A percentile compares a stretch with the other conserved stretches of the same genome.
phyloP scores from a whole-genome alignment of 2,329 filamentous ascomycete genomes.

The Colletotrichum musae region DNA sequence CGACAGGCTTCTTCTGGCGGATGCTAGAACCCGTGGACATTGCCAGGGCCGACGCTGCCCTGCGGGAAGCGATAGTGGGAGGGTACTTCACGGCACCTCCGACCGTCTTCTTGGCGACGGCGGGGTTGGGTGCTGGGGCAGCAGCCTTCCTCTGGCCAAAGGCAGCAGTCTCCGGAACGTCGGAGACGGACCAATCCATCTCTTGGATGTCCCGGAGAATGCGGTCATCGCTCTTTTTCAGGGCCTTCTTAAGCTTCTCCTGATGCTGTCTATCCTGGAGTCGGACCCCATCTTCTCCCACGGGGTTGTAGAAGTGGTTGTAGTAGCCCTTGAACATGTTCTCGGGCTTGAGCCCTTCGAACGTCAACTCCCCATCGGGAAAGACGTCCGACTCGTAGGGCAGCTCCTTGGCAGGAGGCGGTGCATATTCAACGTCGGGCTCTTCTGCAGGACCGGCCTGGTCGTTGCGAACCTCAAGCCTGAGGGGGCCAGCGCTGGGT shows the following conservation, averaged over 20 bases:
- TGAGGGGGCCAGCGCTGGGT: constrained; percentile 67
- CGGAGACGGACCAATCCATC: constrained; percentile 72
- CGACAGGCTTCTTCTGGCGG: constrained; percentile 42
- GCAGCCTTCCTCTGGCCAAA: constrained; percentile 51
- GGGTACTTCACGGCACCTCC: constrained; percentile 32
- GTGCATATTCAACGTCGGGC: constrained; percentile 91
- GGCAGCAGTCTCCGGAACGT: constrained; percentile 64
- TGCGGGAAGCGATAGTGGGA: constrained; percentile 59
- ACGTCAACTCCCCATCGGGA: constrained; percentile 69
- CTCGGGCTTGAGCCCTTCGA: constrained; percentile 70
- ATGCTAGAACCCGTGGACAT: constrained; percentile 49
- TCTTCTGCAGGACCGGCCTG: constrained; percentile 64
- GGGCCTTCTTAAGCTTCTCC: constrained; percentile 63
- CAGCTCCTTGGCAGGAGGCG: constrained; percentile 77
- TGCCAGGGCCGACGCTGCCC: constrained; percentile 67
- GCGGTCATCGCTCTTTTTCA: constrained; percentile 74
- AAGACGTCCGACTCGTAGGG: constrained; percentile 80
- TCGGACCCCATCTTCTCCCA: constrained; percentile 78
- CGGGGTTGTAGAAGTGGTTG: constrained; percentile 71
- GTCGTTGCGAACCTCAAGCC: constrained; percentile 74
- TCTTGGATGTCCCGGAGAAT: constrained; percentile 77
- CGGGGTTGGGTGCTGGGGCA: constrained; percentile 41
- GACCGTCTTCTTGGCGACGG: constrained; percentile 44
- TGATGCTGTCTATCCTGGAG: constrained; percentile 73
- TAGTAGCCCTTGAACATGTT: constrained; percentile 75